phyloP scores from a whole-genome alignment of 495 filamentous ascomycete species.

The Penicillium ochrochloron region DNA sequence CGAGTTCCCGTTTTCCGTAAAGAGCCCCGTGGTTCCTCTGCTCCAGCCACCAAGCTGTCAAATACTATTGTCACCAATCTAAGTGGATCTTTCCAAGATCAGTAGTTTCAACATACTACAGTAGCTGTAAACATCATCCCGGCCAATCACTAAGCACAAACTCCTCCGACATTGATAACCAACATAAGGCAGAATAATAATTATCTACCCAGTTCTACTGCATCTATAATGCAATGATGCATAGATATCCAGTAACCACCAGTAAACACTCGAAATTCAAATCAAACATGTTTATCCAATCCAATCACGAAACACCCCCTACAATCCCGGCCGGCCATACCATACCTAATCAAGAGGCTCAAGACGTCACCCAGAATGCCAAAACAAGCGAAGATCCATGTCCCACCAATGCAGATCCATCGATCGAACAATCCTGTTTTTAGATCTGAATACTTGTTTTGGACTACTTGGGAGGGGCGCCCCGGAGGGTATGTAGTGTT shows the following conservation, averaged over 20 bases:
- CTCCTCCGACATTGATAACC: neutral
- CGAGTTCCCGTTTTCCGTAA: neutral
- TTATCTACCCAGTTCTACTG: neutral
- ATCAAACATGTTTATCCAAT: neutral
- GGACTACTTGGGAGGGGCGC: neutral
- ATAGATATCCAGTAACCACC: neutral
- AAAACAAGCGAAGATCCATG: constrained; percentile 3
- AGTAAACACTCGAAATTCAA: neutral
- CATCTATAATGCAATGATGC: neutral
- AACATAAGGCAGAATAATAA: neutral
- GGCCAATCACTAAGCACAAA: neutral
- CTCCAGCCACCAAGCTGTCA: neutral
- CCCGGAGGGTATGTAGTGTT: neutral
- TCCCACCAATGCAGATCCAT: constrained; percentile 19
- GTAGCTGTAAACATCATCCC: neutral
- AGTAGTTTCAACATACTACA: neutral
- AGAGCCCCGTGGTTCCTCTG: neutral
- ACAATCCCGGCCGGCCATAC: neutral
- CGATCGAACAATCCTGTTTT: constrained; percentile 31
- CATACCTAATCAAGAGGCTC: constrained; percentile 7
- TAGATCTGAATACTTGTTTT: constrained; percentile 22
- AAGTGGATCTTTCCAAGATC: neutral
- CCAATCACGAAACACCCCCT: neutral
- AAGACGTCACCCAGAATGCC: constrained; percentile 12
- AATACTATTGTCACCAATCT: neutral